Conservation (phyloP, 2,329 filamentous ascomycete species). For the Fusarium poae region DNA sequence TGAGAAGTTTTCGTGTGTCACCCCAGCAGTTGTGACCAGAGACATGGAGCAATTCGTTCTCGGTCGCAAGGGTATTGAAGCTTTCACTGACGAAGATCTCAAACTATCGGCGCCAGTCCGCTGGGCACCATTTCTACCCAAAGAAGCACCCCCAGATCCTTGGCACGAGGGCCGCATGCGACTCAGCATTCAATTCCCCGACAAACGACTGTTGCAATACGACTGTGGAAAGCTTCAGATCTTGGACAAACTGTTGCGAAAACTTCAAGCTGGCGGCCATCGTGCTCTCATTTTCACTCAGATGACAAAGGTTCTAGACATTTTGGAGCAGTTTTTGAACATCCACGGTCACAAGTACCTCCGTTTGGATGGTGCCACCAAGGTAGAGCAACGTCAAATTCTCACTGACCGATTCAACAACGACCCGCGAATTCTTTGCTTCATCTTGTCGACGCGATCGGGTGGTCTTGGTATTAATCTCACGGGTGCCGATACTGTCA, state of each 20-base stretch:
- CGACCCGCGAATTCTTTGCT: conserved; percentile 90
- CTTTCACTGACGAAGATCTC: conserved; percentile 69
- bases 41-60: conserved; percentile 79
- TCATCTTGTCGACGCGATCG: conserved; percentile 94
- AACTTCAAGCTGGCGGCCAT: conserved; percentile 89
- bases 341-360: conserved; percentile 98
- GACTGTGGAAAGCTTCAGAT: conserved; percentile 97
- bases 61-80: conserved; percentile 69
- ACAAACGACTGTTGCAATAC: conserved; percentile 95
- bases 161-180: conserved; percentile 96
- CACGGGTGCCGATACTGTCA: conserved; percentile 95
- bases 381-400: conserved; percentile 94
- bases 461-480: conserved; percentile 96
- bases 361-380: conserved; percentile 94
- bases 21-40: conserved; percentile 86
- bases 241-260: conserved; percentile 85
- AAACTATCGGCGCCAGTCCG: conserved; percentile 68
- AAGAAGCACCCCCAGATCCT: conserved; percentile 75
- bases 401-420: conserved; percentile 97
- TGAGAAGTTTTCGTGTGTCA: conserved; percentile 91
- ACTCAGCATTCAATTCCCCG: conserved; percentile 94
- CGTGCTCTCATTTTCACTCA: conserved; percentile 98
- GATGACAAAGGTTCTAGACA: conserved; percentile 98
- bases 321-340: conserved; percentile 96
- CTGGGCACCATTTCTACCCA: conserved; percentile 69